Base-by-base conservation (phyloP, 139 green algal genomes). In the Astrephomene gubernaculifera region DNA sequence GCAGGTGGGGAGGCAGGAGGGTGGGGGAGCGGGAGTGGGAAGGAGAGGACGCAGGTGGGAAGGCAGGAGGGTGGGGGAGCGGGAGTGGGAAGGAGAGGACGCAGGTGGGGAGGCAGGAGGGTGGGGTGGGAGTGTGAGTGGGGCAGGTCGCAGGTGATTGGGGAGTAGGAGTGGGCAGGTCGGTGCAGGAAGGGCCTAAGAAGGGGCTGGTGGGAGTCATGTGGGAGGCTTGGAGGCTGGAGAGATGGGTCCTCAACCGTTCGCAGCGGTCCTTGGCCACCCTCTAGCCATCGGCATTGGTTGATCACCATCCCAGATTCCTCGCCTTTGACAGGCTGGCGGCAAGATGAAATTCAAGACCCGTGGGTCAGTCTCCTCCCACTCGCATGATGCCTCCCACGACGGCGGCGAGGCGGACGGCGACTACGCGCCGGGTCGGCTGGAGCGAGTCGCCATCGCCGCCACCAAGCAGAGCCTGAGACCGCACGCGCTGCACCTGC, bases 391-490 rank as follows among this genome's bases (percentile, higher is more conserved):
- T 41, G 45, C 61, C 22, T 44, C 33, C 5, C 39, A 41, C 41
- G 33, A 9, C 22, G 60, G 57, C 39, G 36, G 38, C 8, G 73
- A 43, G 29, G 64, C 71, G 29, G 72, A 81, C 2, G 78, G 86
- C 0, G 84, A 87, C 4, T 80, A 83, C 31, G 27, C 41, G 90
- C 57, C 82, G 61, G 70, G 90, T 21, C 43, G 89, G 86, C 65
- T 98, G 92, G 93, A 94, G 67, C 83, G 96, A 1, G 87, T 99
- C n/a, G 94, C 95, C 4, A 70, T 89, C 12, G 92, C 96, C 22
- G 96, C 95, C 27, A 95, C 85, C 38, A 98, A 99, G 91, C 96
- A 99, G 85, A 95, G 89, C 65, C 89, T 98, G 33, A 82, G 96
- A 25, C 70, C 85, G 1, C 93, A 96, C 69, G 80, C 25, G 31